Evolutionary conservation across 2,329 filamentous ascomycete species (phyloP).

Genomic region (Aspergillus sp.): DNA sequence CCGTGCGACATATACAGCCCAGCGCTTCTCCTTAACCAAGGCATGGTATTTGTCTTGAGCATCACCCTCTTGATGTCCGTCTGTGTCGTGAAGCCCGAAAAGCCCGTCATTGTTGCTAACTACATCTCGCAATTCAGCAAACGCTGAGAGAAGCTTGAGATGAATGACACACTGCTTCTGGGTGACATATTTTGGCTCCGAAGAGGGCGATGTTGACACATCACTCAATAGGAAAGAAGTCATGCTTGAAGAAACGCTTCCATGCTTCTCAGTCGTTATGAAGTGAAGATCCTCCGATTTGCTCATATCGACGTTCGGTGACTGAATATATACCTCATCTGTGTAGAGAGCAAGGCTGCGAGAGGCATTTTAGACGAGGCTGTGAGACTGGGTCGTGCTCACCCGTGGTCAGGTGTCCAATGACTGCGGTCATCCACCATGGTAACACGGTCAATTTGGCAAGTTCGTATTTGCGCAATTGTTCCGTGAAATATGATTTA

Average conservation of each 20-base stretch:
- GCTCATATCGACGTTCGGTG: too few species aligned
- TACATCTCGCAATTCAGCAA: conserved; percentile 68
- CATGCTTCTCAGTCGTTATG: not conserved
- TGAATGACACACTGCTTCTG: conserved; percentile 63
- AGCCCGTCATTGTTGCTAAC: conserved; percentile 68
- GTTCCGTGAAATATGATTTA: too few species aligned
- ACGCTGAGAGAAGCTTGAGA: conserved; percentile 68
- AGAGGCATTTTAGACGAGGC: too few species aligned
- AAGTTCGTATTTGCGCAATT: too few species aligned
- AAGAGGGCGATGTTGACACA: not conserved
- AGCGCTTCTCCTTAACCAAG: conserved; percentile 68
- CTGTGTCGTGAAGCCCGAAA: conserved; percentile 60
- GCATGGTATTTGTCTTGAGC: conserved; percentile 47
- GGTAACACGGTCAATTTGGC: too few species aligned
- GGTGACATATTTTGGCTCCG: not conserved
- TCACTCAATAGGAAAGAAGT: not conserved
- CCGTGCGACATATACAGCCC: conserved; percentile 67
- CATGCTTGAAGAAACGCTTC: not conserved
- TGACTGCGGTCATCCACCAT: too few species aligned
- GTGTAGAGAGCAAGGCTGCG: too few species aligned
- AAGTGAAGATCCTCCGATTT: too few species aligned
- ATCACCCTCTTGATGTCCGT: conserved; percentile 34
- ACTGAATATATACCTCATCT: too few species aligned
- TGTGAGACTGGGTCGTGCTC: too few species aligned
- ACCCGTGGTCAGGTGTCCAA: too few species aligned